Percentiles rank a stretch among this genome's conserved stretches.
These are phyloP conservation scores for Gnomoniopsis sp. DNA, from an alignment of 2,329 filamentous ascomycete genomes.

Conservation along the genomic window DNA sequence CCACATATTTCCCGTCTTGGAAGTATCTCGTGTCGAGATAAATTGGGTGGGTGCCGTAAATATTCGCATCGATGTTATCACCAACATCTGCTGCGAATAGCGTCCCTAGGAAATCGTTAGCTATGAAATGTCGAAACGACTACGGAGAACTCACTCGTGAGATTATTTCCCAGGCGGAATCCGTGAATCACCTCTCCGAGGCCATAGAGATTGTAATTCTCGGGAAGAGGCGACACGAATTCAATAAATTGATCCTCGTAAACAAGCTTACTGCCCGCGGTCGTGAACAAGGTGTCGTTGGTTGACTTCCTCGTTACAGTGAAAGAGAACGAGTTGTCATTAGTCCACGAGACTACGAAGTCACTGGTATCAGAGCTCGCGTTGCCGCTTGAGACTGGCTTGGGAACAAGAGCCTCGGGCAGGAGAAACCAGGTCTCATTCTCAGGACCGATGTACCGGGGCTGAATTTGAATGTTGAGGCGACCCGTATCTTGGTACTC, in stretches of 20 bases:
- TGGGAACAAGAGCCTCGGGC: conserved; percentile 59
- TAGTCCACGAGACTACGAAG: conserved; percentile 51
- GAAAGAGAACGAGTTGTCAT: conserved; percentile 64
- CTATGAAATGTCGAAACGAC: too few species aligned
- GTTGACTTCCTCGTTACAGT: conserved; percentile 56
- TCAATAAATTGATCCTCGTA: conserved; percentile 79
- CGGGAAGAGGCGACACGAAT: conserved; percentile 61
- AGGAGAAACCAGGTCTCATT: conserved; percentile 68
- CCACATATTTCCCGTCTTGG: conserved; percentile 51
- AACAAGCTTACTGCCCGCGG: conserved; percentile 59
- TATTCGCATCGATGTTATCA: conserved; percentile 62
- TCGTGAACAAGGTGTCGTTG: conserved; percentile 66
- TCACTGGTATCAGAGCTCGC: conserved; percentile 46
- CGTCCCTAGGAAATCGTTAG: conserved; percentile 30
- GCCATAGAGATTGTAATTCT: conserved; percentile 73
- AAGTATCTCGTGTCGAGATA: conserved; percentile 80
- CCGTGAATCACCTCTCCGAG: conserved; percentile 71
- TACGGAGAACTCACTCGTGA: conserved; percentile 48
- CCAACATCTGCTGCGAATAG: conserved; percentile 65
- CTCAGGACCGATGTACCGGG: conserved; percentile 56
- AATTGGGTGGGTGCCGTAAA: conserved; percentile 75
- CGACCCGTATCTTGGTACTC: conserved; percentile 44
- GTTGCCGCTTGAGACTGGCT: conserved; percentile 42
- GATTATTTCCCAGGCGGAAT: conserved; percentile 68
- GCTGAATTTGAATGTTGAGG: conserved; percentile 67